A percentile compares a stretch with the other conserved stretches of the same genome.
Conservation (phyloP, 2,329 filamentous ascomycete species). For the Monosporascus sp. region DNA sequence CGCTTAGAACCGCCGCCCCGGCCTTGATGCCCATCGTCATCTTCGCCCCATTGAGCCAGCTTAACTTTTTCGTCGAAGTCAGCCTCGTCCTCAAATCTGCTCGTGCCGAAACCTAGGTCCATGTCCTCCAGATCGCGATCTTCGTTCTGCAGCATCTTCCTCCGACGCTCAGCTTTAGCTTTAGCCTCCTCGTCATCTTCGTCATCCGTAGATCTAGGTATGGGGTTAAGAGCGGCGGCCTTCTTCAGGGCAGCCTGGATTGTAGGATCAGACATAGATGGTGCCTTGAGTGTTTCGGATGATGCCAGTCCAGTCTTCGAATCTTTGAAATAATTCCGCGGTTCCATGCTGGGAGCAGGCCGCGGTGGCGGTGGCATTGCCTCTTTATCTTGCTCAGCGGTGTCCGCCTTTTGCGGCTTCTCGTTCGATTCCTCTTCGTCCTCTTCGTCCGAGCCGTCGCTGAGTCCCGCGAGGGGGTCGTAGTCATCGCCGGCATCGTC, state of each 20-base stretch:
- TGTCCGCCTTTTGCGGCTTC: slow-evolving; percentile 13
- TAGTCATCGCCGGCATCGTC: slow-evolving; percentile 63
- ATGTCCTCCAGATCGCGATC: slow-evolving; percentile 85
- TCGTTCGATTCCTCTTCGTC: slow-evolving; percentile 28
- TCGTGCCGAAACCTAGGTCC: slow-evolving; percentile 91
- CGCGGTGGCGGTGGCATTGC: slow-evolving; percentile 44
- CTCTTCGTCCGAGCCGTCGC: slow-evolving; percentile 35
- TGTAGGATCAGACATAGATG: slow-evolving; percentile 66
- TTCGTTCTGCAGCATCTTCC: slow-evolving; percentile 67
- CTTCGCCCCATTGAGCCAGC: slow-evolving; percentile 59
- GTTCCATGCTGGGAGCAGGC: slow-evolving; percentile 28
- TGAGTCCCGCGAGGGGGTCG: slow-evolving; percentile 59
- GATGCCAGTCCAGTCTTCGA: slow-evolving; percentile 51
- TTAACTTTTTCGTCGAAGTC: slow-evolving; percentile 70
- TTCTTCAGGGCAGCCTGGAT: slow-evolving; percentile 83
- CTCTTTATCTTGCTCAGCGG: slow-evolving; percentile 19
- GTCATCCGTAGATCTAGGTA: slow-evolving; percentile 33
- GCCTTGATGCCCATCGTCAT: slow-evolving; percentile 43
- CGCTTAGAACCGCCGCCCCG: slow-evolving; percentile 49
- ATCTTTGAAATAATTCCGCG: slow-evolving; percentile 60
- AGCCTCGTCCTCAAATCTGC: slow-evolving; percentile 81
- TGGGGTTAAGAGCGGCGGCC: slow-evolving; percentile 61
- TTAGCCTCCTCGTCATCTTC: slow-evolving; percentile 39
- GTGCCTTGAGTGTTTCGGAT: slow-evolving; percentile 44
- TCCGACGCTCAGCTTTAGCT: slow-evolving; percentile 63